A percentile compares a stretch with the other conserved stretches of the same genome.
Evolutionary conservation across 345 rosid genomes (phyloP).

Genomic region (Salix suchowensis): DNA sequence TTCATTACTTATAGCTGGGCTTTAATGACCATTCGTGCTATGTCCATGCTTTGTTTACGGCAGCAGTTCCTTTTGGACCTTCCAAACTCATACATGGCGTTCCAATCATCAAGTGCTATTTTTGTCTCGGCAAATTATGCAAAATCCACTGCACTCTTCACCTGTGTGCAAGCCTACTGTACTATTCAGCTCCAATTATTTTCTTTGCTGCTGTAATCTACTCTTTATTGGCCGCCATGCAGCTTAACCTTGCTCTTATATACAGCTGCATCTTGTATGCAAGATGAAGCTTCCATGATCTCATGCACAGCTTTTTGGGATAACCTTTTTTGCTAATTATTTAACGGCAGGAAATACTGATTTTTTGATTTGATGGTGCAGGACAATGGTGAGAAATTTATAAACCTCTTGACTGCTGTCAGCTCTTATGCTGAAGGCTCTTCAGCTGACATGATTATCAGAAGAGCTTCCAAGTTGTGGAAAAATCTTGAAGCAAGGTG

Average conservation of each 20-base stretch:
- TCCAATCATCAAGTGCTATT: no score
- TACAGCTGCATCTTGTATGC: no score
- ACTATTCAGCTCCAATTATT: no score
- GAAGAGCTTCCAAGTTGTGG: slow-evolving; percentile 67
- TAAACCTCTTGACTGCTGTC: slow-evolving; percentile 66
- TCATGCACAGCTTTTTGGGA: no score
- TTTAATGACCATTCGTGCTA: background rate
- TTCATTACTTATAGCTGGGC: background rate
- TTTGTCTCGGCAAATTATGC: no score
- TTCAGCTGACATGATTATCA: slow-evolving; percentile 70
- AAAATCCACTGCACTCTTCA: no score
- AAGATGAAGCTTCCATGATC: no score
- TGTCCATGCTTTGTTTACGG: background rate
- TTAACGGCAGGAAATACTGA: background rate
- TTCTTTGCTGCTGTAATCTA: no score
- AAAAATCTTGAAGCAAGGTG: slow-evolving; percentile 40
- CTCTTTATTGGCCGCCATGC: no score
- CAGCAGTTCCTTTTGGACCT: background rate
- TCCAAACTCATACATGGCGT: no score
- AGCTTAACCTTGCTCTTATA: no score
- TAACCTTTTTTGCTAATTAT: background rate
- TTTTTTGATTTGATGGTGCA: slow-evolving; percentile 25
- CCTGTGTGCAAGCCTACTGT: no score
- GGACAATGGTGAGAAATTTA: slow-evolving; percentile 85
- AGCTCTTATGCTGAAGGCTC: slow-evolving; percentile 88